These are phyloP conservation scores for Paratinospora sagittata DNA, from an alignment of 164 flowering plant species.

Conservation along the genomic window DNA sequence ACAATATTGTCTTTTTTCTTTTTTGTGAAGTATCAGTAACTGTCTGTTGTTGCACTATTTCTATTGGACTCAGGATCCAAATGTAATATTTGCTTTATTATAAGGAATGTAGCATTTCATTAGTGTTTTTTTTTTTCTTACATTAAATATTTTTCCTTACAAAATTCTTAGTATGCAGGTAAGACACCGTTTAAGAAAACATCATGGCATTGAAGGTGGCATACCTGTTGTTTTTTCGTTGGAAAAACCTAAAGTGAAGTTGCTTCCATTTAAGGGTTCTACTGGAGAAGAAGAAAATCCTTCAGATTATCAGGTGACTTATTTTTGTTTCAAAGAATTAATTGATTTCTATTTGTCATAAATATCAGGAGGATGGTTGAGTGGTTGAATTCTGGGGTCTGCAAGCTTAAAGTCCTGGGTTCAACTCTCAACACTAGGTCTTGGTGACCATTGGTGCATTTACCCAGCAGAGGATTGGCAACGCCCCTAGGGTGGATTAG, in stretches of 20 bases:
- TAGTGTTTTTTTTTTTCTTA: neutral
- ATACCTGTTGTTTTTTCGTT: conserved; percentile 90
- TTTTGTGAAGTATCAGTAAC: neutral
- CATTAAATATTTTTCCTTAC: neutral
- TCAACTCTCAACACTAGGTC: too few relatives aligned
- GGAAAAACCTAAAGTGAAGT: conserved; percentile 91
- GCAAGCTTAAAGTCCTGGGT: too few relatives aligned
- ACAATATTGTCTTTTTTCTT: neutral
- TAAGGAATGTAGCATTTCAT: neutral
- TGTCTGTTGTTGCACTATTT: neutral
- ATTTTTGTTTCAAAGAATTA: neutral
- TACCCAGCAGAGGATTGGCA: too few relatives aligned
- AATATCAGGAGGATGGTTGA: too few relatives aligned
- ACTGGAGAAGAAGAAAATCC: conserved; percentile 87
- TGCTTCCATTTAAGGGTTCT: conserved; percentile 86
- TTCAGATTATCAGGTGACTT: conserved; percentile 78
- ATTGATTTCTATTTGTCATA: too few relatives aligned
- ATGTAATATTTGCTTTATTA: neutral
- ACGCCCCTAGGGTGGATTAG: too few relatives aligned
- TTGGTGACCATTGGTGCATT: too few relatives aligned
- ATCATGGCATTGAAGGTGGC: conserved; percentile 91
- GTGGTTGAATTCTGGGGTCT: too few relatives aligned
- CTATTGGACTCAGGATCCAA: neutral
- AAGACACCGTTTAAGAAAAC: conserved; percentile 67
- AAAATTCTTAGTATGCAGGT: conserved; percentile 41